Conservation (phyloP, 306 rosid species). For the Hippophae gyantsensis region DNA sequence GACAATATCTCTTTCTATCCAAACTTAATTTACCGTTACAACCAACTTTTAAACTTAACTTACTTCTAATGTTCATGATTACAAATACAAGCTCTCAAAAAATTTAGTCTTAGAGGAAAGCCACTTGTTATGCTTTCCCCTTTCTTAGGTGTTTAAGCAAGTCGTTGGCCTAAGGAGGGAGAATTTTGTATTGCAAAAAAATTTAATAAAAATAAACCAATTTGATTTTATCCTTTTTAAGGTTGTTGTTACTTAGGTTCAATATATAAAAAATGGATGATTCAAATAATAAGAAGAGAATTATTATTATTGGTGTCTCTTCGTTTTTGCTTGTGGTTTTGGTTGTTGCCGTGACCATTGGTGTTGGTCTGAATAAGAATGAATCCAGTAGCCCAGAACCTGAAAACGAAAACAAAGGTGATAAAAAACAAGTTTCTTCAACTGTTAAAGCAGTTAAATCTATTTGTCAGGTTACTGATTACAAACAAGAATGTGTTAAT, state of each 20-base stretch:
- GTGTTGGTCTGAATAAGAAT: conserved; percentile 15
- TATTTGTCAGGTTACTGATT: conserved; percentile 51
- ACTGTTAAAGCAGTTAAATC: conserved; percentile 42
- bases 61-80: no score
- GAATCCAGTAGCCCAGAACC: neutral
- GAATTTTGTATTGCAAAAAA: no score
- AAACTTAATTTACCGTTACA: no score
- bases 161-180: no score
- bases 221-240: no score
- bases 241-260: neutral
- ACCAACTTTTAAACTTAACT: no score
- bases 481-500: conserved; percentile 41
- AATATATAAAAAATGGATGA: conserved; percentile 12
- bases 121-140: no score
- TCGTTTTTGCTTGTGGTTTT: conserved; percentile 46
- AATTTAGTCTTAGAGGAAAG: no score
- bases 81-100: no score
- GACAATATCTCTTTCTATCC: no score
- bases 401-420: neutral
- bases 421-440: conserved; percentile 11
- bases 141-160: no score
- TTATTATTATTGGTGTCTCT: conserved; percentile 28
- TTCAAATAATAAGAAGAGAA: conserved; percentile 15
- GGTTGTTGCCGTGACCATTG: conserved; percentile 49
- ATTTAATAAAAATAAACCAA: no score